A percentile compares a stretch with the other conserved stretches of the same genome.
These are phyloP conservation scores for Cladosporium halotolerans DNA, from an alignment of 2,329 filamentous ascomycete genomes.

Conservation along the genomic window DNA sequence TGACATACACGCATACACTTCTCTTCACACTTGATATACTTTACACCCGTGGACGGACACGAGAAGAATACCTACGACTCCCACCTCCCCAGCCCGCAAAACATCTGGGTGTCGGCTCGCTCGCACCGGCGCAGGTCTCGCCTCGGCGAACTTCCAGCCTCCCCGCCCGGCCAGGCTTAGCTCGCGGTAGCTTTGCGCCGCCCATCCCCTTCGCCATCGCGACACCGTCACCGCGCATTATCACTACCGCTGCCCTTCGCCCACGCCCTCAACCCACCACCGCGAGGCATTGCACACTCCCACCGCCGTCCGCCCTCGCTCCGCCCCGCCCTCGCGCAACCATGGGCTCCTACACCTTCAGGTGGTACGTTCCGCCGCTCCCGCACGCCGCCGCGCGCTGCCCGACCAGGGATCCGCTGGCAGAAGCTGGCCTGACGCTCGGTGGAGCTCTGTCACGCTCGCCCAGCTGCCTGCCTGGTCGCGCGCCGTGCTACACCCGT, in stretches of 20 bases:
- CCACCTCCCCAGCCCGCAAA: too few species aligned
- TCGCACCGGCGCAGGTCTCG: not conserved
- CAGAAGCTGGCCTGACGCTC: too few species aligned
- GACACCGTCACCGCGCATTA: conserved; percentile 3
- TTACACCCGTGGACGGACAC: too few species aligned
- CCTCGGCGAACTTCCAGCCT: not conserved
- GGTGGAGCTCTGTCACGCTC: not conserved
- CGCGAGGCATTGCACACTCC: not conserved
- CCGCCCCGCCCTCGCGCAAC: conserved; percentile 16
- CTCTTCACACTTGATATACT: too few species aligned
- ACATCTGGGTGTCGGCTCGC: not conserved
- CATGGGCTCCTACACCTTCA: conserved; percentile 64
- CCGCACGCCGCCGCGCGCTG: not conserved
- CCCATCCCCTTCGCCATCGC: conserved; percentile 2
- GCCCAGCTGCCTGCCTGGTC: conserved; percentile 1
- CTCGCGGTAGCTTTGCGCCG: not conserved
- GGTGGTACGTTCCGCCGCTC: conserved; percentile 50
- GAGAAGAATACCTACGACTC: too few species aligned
- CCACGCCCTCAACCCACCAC: not conserved
- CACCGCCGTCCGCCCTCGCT: not conserved
- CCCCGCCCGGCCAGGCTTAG: not conserved
- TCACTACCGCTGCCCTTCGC: not conserved
- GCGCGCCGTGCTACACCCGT: conserved; percentile 5
- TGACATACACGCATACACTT: too few species aligned
- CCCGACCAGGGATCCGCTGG: too few species aligned